Conservation (phyloP, 2,329 filamentous ascomycete species). For the Hypoxylon sp. region DNA sequence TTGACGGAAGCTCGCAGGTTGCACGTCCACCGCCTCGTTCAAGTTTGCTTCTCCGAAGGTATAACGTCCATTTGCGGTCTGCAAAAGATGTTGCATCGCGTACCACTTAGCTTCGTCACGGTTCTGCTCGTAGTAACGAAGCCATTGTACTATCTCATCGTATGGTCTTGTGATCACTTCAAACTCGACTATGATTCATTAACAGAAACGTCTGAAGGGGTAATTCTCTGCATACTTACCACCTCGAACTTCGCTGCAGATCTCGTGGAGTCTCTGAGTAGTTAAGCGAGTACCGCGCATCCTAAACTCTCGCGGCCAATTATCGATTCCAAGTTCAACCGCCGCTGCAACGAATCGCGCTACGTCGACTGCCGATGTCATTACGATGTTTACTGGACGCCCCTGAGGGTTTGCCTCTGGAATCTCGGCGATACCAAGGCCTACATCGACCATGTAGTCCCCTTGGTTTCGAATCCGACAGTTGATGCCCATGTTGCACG, state of each 20-base stretch:
- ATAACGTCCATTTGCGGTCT: conserved; percentile 78
- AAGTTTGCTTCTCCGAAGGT: conserved; percentile 73
- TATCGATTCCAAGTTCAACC: conserved; percentile 70
- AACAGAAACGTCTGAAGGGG: conserved; percentile 18
- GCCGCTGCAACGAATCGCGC: conserved; percentile 80
- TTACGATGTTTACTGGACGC: conserved; percentile 68
- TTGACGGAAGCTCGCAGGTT: conserved; percentile 65
- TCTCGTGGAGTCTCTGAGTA: conserved; percentile 70
- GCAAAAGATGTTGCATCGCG: conserved; percentile 73
- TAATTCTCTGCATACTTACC: conserved; percentile 54
- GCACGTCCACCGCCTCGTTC: conserved; percentile 65
- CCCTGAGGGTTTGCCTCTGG: conserved; percentile 68
- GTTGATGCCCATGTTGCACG: conserved; percentile 71
- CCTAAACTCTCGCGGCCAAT: conserved; percentile 78
- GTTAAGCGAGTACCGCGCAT: conserved; percentile 77
- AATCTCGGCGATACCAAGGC: conserved; percentile 70
- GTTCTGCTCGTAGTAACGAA: conserved; percentile 61
- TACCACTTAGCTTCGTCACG: conserved; percentile 65
- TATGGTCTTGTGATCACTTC: conserved; percentile 57
- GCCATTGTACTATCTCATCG: conserved; percentile 59
- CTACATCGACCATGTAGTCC: conserved; percentile 76
- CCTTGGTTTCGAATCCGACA: conserved; percentile 70
- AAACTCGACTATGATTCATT: conserved; percentile 46
- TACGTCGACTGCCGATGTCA: conserved; percentile 80
- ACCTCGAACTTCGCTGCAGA: conserved; percentile 65